Percentiles rank a stretch among this genome's conserved stretches.
phyloP scores from a whole-genome alignment of 163 green algal species.

The Trebouxia gelatinosa region DNA sequence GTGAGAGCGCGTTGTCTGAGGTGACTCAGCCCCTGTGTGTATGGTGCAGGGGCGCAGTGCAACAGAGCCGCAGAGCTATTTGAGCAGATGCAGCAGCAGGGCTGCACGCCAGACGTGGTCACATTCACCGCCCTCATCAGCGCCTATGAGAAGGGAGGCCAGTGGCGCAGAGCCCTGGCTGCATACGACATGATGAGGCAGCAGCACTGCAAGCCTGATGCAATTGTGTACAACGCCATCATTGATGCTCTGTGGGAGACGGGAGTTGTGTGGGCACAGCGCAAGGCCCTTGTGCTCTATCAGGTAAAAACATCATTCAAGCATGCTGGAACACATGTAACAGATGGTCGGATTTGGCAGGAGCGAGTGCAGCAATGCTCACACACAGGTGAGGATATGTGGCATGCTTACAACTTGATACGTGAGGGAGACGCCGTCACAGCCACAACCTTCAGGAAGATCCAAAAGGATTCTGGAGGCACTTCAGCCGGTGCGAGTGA shows the following conservation, averaged over 20 bases:
- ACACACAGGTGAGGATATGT: slow-evolving; percentile 87
- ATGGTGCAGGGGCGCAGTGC: slow-evolving; percentile 50
- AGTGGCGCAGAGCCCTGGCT: slow-evolving; percentile 71
- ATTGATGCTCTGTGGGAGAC: slow-evolving; percentile 73
- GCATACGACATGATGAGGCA: slow-evolving; percentile 49
- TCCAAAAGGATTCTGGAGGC: slow-evolving; percentile 63
- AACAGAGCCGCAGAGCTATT: slow-evolving; percentile 77
- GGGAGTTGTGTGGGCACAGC: slow-evolving; percentile 65
- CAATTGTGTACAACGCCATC: slow-evolving; percentile 71
- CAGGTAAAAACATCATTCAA: neutral
- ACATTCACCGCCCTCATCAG: slow-evolving; percentile 78
- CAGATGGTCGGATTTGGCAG: neutral
- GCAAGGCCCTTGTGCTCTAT: slow-evolving; percentile 35
- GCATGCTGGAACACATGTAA: neutral
- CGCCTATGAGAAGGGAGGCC: slow-evolving; percentile 65
- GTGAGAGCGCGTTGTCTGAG: neutral
- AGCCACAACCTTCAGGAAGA: slow-evolving; percentile 88
- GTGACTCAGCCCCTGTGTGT: neutral
- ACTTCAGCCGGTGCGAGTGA: slow-evolving; percentile 64
- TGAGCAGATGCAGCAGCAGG: slow-evolving; percentile 69
- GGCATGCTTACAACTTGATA: slow-evolving; percentile 92
- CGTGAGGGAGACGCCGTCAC: slow-evolving; percentile 77
- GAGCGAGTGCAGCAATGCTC: neutral
- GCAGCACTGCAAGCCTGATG: slow-evolving; percentile 66
- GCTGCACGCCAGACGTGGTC: slow-evolving; percentile 78